Conservation (phyloP, 2,329 filamentous ascomycete genomes). For the Aureobasidium mangrovei region DNA sequence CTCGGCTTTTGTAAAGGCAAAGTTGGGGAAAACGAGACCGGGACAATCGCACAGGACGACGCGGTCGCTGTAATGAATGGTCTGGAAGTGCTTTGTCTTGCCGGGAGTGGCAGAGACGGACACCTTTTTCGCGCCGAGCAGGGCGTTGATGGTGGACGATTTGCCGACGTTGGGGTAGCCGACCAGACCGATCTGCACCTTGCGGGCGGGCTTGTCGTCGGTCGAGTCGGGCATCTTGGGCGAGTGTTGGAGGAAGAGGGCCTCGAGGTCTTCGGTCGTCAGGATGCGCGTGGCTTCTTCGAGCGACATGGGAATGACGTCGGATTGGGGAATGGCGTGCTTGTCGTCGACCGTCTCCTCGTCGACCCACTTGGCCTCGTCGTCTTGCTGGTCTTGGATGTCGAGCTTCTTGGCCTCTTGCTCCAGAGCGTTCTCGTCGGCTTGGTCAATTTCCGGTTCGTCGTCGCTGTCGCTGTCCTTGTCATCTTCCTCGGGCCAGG, state of each 20-base stretch:
- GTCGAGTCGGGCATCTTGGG: slow-evolving; percentile 40
- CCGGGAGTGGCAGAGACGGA: slow-evolving; percentile 95
- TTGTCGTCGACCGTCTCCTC: slow-evolving; percentile 30
- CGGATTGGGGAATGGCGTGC: slow-evolving; percentile 22
- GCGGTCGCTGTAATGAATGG: slow-evolving; percentile 81
- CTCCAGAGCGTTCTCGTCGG: slow-evolving; percentile 42
- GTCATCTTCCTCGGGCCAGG: slow-evolving; percentile 38
- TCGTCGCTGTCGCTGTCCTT: slow-evolving; percentile 42
- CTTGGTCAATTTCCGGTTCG: slow-evolving; percentile 30
- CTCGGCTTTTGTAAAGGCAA: slow-evolving; percentile 91
- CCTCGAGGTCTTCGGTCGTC: slow-evolving; percentile 86
- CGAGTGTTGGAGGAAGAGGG: slow-evolving; percentile 71
- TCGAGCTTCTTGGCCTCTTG: slow-evolving; percentile 38
- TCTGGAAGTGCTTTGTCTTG: slow-evolving; percentile 99
- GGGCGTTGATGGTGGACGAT: slow-evolving; percentile 96
- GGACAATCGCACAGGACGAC: slow-evolving; percentile 96
- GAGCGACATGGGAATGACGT: slow-evolving; percentile 29
- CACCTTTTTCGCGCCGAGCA: slow-evolving; percentile 98
- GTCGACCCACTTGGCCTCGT: slow-evolving; percentile 33
- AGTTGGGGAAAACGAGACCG: slow-evolving; percentile 97
- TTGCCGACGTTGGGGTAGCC: slow-evolving; percentile 99
- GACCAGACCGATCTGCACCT: slow-evolving; percentile 85
- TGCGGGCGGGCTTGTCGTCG: slow-evolving; percentile 46
- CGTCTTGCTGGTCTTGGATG: slow-evolving; percentile 33
- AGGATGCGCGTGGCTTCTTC: slow-evolving; percentile 59